Base-by-base conservation (phyloP, 2,329 filamentous ascomycete species). In the Fusarium sp. region DNA sequence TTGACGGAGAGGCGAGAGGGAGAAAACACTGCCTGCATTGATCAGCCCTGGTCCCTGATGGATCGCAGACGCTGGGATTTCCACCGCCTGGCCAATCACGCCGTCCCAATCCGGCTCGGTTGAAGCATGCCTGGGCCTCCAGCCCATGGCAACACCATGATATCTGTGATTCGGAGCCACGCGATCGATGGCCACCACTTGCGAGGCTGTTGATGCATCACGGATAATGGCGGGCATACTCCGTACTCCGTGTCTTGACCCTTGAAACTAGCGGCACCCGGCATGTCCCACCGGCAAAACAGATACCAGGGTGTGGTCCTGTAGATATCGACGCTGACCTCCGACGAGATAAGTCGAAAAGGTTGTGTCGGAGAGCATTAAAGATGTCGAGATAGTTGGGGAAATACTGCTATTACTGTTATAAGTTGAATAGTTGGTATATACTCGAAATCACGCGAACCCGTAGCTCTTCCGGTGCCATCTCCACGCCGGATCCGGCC, bases 1-100 rank as follows among this genome's bases (percentile, higher is more conserved):
- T 50, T 29, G 31, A 61, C 7, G 45, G 45, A 61, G 45, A 45
- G n/a, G 33, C 43, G 20, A 62, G 41, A 35, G 29, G 18, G 68
- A 67, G 71, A 56, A 73, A 59, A 71, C 39, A 73, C 48, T 63
- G 70, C 50, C 39, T 68, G 71, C 71, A 72, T 72, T 48, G 24
- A 56, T 10, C 52, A 71, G 50, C 29, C 54, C 37, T 18, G 56
- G 57, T 61, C 62, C 35, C 57, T 45, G 27, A 45, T 60, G 57
- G 57, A 22, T 31, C 39, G 8, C 20, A 29, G 27, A 61, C 18
- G 37, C 39, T 20, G 27, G 57, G 57, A 45, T 43, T 37, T 24
- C 16, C 31, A 14, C 6, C n/a, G 7, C 7, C 33, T n/a, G n/a
- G 29, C 59, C 43, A 62, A 52, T 62, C 20, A 22, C 6, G 31